Base-by-base conservation (phyloP, 2,329 filamentous ascomycete genomes). In the Pestalotiopsis sp. region DNA sequence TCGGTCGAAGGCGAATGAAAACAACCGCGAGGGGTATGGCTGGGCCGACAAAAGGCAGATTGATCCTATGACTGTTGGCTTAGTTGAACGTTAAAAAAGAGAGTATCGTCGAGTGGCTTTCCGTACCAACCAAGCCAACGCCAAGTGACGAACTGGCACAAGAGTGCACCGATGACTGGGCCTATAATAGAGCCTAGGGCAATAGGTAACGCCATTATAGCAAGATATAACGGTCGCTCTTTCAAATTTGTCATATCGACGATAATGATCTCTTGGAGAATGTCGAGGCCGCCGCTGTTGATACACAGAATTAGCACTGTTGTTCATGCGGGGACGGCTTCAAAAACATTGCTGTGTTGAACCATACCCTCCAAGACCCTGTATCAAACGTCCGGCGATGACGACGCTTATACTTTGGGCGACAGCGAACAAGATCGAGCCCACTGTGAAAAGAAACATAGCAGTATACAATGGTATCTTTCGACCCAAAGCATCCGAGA, bases 371-470 rank as follows among this genome's bases (percentile, higher is more conserved):
- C 79, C 78, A 0, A 79, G 59, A 12, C 77, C 76, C 57, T 78
- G 76, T 11, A 78, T 49, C 3, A 75, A n/a, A 9, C 77, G 73
- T 12, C 76, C 77, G 0, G 69, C 68, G 20, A 78, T 72, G 27
- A 78, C 60, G 3, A 71, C 66, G 7, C 20, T 25, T 74, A 78
- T 77, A n/a, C 70, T 72, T 11, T 58, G 49, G 1, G 75, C 76
- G 2, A 74, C 63, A 25, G 77, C 74, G 56, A 80, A 79, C 39
- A 75, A 68, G 62, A 79, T 68, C 52, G 73, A 80, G 61, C 80
- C 81, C 52, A 71, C 67, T 4, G 67, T 81, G 61, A 75, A 84
- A 72, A 85, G 70, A 2, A 71, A 14, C 36, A 75, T 73, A 23
- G 75, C 71, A 14, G 73, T 68, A 61, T 78, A 76, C 13, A 80